Evolutionary conservation across 768 basidiomycete genomes (phyloP).

Genomic region (Suillus ampliporus): DNA sequence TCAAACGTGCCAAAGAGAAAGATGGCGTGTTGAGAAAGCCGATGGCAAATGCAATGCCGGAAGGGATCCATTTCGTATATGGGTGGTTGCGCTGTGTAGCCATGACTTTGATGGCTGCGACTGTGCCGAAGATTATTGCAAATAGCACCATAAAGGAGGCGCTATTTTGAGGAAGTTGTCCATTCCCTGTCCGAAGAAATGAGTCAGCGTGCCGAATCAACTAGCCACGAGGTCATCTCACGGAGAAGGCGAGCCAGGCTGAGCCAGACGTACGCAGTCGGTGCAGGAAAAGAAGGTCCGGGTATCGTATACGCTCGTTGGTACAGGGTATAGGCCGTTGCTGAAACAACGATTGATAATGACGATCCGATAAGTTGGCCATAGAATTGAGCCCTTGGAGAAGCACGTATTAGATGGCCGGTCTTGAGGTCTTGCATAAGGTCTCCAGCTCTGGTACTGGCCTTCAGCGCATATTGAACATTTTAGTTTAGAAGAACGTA

Average conservation of each 20-base stretch:
- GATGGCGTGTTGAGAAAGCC: conserved; percentile 96
- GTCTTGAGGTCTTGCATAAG: conserved; percentile 99
- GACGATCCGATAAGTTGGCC: conserved; percentile 92
- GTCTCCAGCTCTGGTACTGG: conserved; percentile 77
- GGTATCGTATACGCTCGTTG: conserved; percentile 88
- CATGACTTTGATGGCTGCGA: conserved; percentile 72
- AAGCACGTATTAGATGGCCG: conserved; percentile 89
- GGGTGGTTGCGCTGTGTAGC: conserved; percentile 52
- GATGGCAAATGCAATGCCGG: conserved; percentile 93
- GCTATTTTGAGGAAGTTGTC: conserved; percentile 79
- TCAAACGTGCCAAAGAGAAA: conserved; percentile 88
- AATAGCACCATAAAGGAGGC: conserved; percentile 80
- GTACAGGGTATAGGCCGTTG: conserved; percentile 88
- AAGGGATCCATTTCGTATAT: conserved; percentile 83
- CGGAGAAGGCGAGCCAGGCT: conserved; percentile 76
- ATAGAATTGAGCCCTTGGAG: conserved; percentile 93
- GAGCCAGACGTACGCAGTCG: conserved; percentile 94
- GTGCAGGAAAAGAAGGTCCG: conserved; percentile 94
- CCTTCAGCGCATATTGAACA: conserved; percentile 12
- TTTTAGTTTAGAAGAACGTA: conserved; percentile 39
- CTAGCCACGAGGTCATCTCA: conserved; percentile 41
- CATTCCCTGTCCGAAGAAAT: conserved; percentile 61
- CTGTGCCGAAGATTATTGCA: conserved; percentile 68
- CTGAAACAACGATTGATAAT: conserved; percentile 87
- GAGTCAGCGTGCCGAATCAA: conserved; percentile 1